phyloP scores from a whole-genome alignment of 306 rosid genomes.

The Inga laurina region DNA sequence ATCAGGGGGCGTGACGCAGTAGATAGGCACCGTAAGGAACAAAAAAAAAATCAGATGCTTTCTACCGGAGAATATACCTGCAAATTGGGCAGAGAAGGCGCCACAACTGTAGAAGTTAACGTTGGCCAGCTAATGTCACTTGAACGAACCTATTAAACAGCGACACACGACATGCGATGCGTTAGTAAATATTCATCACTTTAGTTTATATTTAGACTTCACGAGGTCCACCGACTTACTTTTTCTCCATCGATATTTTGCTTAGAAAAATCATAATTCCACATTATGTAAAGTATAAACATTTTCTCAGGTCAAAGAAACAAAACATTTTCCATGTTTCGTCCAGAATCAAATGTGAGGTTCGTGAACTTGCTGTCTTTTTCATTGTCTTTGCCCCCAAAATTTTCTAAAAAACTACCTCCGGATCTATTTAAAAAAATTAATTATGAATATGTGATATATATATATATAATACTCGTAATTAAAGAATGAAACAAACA shows the following conservation, averaged over 20 bases:
- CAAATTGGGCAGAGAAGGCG: slow-evolving; percentile 1
- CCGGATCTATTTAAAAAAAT: too few relatives aligned
- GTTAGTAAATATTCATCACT: background rate
- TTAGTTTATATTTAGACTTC: background rate
- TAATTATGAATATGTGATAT: background rate
- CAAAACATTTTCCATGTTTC: background rate
- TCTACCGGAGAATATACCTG: background rate
- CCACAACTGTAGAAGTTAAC: slow-evolving; percentile 11
- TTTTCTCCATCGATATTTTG: background rate
- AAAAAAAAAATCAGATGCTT: slow-evolving; percentile 10
- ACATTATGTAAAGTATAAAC: background rate
- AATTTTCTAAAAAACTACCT: too few relatives aligned
- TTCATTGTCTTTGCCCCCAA: background rate
- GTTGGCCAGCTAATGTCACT: background rate
- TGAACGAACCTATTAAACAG: background rate
- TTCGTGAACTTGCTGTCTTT: background rate
- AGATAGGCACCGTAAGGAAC: background rate
- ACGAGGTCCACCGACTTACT: background rate
- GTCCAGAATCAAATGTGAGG: background rate
- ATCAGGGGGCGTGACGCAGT: background rate
- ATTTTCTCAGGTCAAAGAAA: too few relatives aligned
- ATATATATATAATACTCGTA: too few relatives aligned
- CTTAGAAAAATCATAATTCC: background rate
- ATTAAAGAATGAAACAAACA: background rate
- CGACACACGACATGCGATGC: background rate